These are phyloP conservation scores for Aspergillus texensis DNA, from an alignment of 2,329 filamentous ascomycete species.

Conservation along the genomic window DNA sequence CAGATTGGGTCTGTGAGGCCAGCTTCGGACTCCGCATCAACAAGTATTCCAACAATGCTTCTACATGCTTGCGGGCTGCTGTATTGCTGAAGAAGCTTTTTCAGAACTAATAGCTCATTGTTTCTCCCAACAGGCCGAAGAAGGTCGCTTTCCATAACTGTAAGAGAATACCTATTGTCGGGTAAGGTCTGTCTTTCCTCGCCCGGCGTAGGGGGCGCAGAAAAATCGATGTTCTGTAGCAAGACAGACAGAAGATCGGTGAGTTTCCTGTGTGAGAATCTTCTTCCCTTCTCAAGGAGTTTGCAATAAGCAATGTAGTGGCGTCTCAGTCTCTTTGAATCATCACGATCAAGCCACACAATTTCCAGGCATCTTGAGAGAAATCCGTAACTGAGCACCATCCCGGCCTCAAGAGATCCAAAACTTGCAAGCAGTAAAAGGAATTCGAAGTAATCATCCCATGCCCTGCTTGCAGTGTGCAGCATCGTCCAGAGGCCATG, in stretches of 20 bases:
- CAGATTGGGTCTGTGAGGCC: conserved; percentile 54
- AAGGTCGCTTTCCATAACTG: conserved; percentile 34
- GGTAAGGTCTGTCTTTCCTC: conserved; percentile 25
- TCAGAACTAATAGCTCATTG: conserved; percentile 48
- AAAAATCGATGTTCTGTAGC: conserved; percentile 42
- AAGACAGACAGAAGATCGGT: conserved; percentile 46
- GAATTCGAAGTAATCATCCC: conserved; percentile 77
- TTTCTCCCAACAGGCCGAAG: conserved; percentile 37
- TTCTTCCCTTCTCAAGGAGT: conserved; percentile 50
- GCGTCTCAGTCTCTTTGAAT: conserved; percentile 52
- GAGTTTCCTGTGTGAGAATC: conserved; percentile 47
- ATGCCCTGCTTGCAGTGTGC: conserved; percentile 64
- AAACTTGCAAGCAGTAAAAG: conserved; percentile 67
- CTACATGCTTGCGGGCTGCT: conserved; percentile 58
- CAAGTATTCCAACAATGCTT: conserved; percentile 60
- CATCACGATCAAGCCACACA: conserved; percentile 60
- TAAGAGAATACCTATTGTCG: conserved; percentile 39
- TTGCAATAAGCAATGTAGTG: conserved; percentile 55
- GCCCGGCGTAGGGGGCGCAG: conserved; percentile 29
- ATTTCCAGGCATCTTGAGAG: conserved; percentile 62
- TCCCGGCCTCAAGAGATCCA: conserved; percentile 59
- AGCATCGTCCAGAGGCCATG: conserved; percentile 64
- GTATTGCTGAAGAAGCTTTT: conserved; percentile 67
- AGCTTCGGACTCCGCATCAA: conserved; percentile 55
- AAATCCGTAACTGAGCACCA: conserved; percentile 64